These are phyloP conservation scores for Colletotrichum orbiculare DNA, from an alignment of 2,329 filamentous ascomycete genomes.

Conservation along the genomic window DNA sequence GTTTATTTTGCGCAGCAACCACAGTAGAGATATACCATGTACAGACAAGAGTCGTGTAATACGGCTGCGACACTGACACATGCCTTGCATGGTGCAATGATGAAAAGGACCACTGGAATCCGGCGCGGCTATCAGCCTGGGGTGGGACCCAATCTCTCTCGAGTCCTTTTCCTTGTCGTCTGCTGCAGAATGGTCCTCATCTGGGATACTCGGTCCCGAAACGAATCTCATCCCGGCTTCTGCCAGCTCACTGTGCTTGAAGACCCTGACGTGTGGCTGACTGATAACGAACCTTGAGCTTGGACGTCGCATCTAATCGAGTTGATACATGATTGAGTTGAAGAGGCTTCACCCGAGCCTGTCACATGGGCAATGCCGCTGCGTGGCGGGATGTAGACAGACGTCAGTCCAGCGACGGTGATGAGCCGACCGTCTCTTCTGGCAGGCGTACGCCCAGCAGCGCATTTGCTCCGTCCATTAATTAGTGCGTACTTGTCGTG, in stretches of 20 bases:
- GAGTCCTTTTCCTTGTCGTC: background rate
- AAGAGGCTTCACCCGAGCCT: background rate
- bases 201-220: conserved; percentile 11
- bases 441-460: no score
- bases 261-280: background rate
- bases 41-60: no score
- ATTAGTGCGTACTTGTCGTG: no score
- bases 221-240: background rate
- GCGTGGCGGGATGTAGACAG: background rate
- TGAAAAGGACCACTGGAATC: no score
- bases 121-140: conserved; percentile 1
- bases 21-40: no score
- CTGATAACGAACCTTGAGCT: background rate
- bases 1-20: no score
- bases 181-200: conserved; percentile 7
- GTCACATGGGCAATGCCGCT: conserved; percentile 7
- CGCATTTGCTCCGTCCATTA: no score
- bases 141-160: conserved; percentile 23
- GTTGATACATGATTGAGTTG: background rate
- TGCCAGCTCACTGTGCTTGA: background rate
- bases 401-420: no score
- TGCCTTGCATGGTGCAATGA: no score
- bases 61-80: background rate
- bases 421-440: no score
- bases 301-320: background rate